A percentile compares a stretch with the other conserved stretches of the same genome.
Conservation (phyloP, 108 stramenopile species). For the Skeletonema grethae region DNA sequence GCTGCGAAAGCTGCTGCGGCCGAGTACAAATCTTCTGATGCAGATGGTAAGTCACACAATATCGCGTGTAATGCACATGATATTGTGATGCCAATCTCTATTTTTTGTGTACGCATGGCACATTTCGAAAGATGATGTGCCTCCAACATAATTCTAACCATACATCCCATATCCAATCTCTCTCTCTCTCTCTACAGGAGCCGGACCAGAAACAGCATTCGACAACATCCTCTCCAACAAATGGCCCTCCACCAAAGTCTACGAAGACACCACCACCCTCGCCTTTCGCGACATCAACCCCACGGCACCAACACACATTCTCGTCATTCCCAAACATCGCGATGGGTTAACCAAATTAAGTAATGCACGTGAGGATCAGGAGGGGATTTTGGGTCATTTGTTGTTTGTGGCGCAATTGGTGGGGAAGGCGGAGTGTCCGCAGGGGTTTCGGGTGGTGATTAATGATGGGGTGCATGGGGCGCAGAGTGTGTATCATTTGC, state of each 20-base stretch:
- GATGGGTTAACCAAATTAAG: slow-evolving; percentile 91
- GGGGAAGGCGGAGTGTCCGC: slow-evolving; percentile 85
- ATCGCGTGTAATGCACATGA: too few species aligned
- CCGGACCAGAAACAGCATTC: slow-evolving; percentile 88
- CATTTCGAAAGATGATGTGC: too few species aligned
- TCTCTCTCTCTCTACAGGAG: neutral
- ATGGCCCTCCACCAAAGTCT: slow-evolving; percentile 82
- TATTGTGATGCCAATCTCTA: too few species aligned
- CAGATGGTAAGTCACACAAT: slow-evolving; percentile 43
- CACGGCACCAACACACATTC: slow-evolving; percentile 91
- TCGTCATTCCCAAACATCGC: slow-evolving; percentile 96
- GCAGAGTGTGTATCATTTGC: slow-evolving; percentile 94
- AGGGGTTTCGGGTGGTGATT: slow-evolving; percentile 93
- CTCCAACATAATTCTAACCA: neutral
- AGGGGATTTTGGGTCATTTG: slow-evolving; percentile 94
- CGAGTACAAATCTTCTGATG: slow-evolving; percentile 36
- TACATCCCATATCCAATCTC: neutral
- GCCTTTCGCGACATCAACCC: slow-evolving; percentile 96
- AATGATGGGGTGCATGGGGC: slow-evolving; percentile 94
- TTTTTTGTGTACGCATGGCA: too few species aligned
- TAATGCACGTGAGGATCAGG: slow-evolving; percentile 90
- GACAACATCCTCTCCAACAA: slow-evolving; percentile 92
- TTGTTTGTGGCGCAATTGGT: slow-evolving; percentile 88
- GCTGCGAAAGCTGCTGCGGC: slow-evolving; percentile 66
- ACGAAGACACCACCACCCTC: slow-evolving; percentile 91